Conservation (phyloP, 139 green algal genomes). For the Chlorella ohadii region DNA sequence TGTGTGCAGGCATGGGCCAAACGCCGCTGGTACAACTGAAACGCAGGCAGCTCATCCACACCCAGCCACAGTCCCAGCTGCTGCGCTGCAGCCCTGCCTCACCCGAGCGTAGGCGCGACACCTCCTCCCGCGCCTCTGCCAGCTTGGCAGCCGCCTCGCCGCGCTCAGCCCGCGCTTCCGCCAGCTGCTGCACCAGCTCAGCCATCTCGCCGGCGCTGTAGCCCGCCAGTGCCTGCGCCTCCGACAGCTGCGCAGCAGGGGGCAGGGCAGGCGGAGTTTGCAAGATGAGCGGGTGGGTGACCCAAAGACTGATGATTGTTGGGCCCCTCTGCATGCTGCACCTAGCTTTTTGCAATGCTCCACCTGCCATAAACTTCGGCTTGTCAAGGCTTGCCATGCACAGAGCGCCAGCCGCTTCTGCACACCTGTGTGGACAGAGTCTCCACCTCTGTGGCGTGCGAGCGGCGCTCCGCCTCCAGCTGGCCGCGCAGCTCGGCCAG, state of each 20-base stretch:
- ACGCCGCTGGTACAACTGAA: no score
- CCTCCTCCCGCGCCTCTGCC: conserved; percentile 30
- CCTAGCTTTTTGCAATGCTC: no score
- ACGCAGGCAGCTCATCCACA: no score
- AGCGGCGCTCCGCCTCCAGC: conserved; percentile 2
- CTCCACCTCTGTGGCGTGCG: background rate
- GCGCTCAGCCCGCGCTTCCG: conserved; percentile 35
- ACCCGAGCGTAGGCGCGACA: conserved; percentile 32
- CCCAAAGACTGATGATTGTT: no score
- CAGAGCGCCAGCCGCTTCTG: background rate
- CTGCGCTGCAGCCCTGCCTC: no score
- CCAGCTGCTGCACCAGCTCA: conserved; percentile 32
- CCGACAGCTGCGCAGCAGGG: conserved; percentile 11
- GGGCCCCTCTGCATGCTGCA: no score
- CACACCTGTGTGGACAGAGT: background rate
- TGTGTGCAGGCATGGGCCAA: background rate
- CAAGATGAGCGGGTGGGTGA: no score
- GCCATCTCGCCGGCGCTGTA: conserved; percentile 33
- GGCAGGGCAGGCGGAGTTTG: no score
- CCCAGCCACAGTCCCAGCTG: no score
- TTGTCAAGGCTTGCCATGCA: no score
- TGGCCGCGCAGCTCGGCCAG: background rate
- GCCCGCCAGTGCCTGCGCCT: conserved; percentile 18
- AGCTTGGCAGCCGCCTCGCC: conserved; percentile 30
- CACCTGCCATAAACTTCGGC: no score